Conservation (phyloP, 192 early-diverging fungal genomes). For the Spizellomyces sp. region DNA sequence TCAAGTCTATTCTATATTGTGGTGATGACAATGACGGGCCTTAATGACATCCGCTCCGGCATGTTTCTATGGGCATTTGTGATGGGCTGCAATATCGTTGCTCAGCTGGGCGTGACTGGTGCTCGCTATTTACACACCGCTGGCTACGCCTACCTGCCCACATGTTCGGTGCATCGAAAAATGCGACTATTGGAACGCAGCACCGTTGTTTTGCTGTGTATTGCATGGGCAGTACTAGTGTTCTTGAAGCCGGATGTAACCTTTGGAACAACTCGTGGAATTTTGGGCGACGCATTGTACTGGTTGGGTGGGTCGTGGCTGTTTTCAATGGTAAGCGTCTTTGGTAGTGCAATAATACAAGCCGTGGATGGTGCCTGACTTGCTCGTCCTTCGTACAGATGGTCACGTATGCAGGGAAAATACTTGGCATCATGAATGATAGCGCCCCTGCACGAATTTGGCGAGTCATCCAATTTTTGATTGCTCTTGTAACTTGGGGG, state of each 20-base stretch:
- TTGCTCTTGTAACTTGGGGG: conserved; percentile 1
- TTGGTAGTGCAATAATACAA: no score
- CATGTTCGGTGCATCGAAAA: not conserved
- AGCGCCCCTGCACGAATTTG: not conserved
- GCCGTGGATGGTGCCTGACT: no score
- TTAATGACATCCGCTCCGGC: not conserved
- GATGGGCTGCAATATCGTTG: not conserved
- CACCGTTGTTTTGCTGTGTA: not conserved
- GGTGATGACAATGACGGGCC: not conserved
- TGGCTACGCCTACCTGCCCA: not conserved
- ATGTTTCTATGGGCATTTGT: not conserved
- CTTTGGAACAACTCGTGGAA: not conserved
- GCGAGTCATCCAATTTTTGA: conserved; percentile 1
- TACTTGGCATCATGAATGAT: not conserved
- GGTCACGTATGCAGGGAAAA: not conserved
- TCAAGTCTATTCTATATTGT: not conserved
- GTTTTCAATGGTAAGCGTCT: not conserved
- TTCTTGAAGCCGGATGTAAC: not conserved
- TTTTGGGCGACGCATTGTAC: not conserved
- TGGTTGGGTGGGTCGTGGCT: not conserved
- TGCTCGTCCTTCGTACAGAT: no score
- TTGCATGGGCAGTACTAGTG: not conserved
- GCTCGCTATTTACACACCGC: not conserved
- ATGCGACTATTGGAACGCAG: not conserved
- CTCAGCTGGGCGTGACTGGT: not conserved